Evolutionary conservation across 2,329 filamentous ascomycete species (phyloP), one percentile per base, ranked within the genome.

Genomic region (Camillea tinctor): DNA sequence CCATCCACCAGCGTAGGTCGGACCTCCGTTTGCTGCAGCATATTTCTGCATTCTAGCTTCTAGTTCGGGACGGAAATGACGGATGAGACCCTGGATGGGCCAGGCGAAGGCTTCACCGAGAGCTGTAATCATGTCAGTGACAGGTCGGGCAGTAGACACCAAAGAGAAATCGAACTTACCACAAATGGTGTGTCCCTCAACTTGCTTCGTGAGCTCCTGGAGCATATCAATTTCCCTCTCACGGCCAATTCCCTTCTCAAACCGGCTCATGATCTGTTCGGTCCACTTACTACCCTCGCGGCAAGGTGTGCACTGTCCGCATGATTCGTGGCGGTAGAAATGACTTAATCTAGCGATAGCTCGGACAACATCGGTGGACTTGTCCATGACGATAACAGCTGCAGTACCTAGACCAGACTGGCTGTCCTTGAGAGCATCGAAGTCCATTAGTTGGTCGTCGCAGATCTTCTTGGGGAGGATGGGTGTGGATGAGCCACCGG

Each of bases 281-380:
- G 94, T 97, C 95, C 95, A 99, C 82, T 96, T 97, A 83, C 90
- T 96, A 67, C 95, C 95, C 81, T 99, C 95, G 75, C 95, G 91
- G 85, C 95, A 99, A n/a, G 95, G 95, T 60, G 95, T 99, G 83
- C 95, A 99, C 81, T 99, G 95, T 62, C 95, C 95, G 78, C 95
- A 99, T 68, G 89, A 93, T 83, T 99, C 95, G 82, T 99, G 95
- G 79, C 93, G 91, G 84, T 99, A 99, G 83, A 99, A 99, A 77
- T 94, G 92, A 72, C 91, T 92, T 70, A 99, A 87, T 70, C 95
- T 89, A 66, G 91, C 89, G 74, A 99, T 98, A 73, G 92, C 92
- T 66, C 94, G 90, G 68, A 99, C 93, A 56, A 99, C 91, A 76
- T 99, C 95, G 66, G 95, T 91, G 72, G 90, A 94, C 85, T 98